These are phyloP conservation scores for Kluyveromyces nonfermentans DNA, from an alignment of 805 yeast species.

Conservation along the genomic window DNA sequence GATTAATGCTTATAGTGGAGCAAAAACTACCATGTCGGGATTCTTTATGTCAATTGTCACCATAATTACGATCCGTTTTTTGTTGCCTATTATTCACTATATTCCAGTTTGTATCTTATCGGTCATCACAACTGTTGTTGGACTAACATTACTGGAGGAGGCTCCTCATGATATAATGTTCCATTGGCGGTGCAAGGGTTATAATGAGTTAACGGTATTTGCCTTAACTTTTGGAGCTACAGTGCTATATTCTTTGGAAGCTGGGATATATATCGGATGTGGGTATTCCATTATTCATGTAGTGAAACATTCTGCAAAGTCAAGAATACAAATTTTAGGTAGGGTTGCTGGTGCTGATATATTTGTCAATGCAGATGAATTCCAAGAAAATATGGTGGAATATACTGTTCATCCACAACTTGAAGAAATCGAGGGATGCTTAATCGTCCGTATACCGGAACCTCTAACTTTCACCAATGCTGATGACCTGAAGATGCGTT, in stretches of 20 bases:
- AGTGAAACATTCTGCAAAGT: slow-evolving; percentile 67
- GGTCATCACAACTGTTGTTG: slow-evolving; percentile 72
- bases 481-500: slow-evolving; percentile 58
- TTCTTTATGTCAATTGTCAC: slow-evolving; percentile 73
- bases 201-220: slow-evolving; percentile 64
- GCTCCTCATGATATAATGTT: slow-evolving; percentile 71
- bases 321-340: slow-evolving; percentile 77
- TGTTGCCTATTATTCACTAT: slow-evolving; percentile 55
- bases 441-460: slow-evolving; percentile 76
- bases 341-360: slow-evolving; percentile 50
- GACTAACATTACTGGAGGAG: slow-evolving; percentile 68
- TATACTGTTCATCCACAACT: slow-evolving; percentile 13
- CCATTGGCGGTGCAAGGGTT: slow-evolving; percentile 66
- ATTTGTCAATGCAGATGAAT: slow-evolving; percentile 65
- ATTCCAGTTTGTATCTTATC: slow-evolving; percentile 75
- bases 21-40: slow-evolving; percentile 77
- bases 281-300: slow-evolving; percentile 72
- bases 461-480: slow-evolving; percentile 84
- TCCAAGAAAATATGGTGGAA: slow-evolving; percentile 17
- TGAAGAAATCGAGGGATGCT: slow-evolving; percentile 55
- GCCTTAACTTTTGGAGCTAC: slow-evolving; percentile 56
- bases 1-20: slow-evolving; percentile 81
- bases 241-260: slow-evolving; percentile 68
- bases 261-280: slow-evolving; percentile 84
- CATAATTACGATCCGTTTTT: slow-evolving; percentile 48